Conservation (phyloP, 129 eudicot genomes). For the Logfia minima region DNA sequence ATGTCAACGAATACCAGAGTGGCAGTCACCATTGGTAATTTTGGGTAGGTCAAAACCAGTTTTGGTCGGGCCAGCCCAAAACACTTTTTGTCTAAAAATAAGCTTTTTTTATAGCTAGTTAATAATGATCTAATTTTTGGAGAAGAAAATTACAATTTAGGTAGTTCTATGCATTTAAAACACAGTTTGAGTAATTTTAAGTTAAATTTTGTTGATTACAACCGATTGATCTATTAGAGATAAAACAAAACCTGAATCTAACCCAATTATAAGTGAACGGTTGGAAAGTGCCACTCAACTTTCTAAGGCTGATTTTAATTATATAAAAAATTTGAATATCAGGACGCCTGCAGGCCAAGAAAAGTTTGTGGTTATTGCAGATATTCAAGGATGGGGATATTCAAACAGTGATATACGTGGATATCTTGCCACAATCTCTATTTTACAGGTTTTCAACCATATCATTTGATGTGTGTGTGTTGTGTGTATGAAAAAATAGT, state of each 20-base stretch:
- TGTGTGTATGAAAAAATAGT: no score
- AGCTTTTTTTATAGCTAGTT: no score
- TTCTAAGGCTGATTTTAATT: neutral
- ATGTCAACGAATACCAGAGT: no score
- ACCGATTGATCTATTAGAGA: neutral
- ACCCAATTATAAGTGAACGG: neutral
- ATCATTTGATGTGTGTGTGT: neutral
- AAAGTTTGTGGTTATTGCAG: conserved; percentile 67
- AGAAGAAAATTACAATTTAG: neutral
- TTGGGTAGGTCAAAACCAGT: no score
- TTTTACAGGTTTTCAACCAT: conserved; percentile 59
- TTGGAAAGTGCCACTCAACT: neutral
- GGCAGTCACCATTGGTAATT: no score
- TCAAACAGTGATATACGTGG: conserved; percentile 73
- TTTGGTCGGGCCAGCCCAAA: no score
- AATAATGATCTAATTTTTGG: no score
- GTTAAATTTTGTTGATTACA: neutral
- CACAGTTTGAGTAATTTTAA: neutral
- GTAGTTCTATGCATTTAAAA: neutral
- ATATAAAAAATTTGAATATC: conserved; percentile 6
- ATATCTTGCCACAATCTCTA: conserved; percentile 66
- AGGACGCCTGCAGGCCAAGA: conserved; percentile 91
- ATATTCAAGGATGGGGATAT: conserved; percentile 88
- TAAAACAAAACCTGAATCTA: no score
- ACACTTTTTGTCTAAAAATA: no score